Evolutionary conservation across 169 alveolate genomes (phyloP), one percentile per base, ranked within the genome.

Genomic region (Plasmodium vinckei): DNA sequence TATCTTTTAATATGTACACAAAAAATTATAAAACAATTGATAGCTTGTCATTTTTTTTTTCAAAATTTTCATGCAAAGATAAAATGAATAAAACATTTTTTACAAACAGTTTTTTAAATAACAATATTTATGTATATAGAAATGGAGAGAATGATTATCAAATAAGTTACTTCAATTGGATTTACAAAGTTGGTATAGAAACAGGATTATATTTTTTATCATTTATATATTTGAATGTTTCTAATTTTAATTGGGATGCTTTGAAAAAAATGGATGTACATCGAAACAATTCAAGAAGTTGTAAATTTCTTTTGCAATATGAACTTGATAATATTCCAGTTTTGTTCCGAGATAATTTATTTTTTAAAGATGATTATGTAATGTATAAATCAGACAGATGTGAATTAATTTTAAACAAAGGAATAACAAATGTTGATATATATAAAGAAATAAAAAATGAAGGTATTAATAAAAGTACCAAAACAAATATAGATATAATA

Each of bases 51-150:
- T 51, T 49, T 56, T 54, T 75, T 75, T 47, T 75, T 21, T 27
- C 56, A n/a, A 75, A 75, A 54, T 75, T 75, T 68, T 21, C 23
- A 21, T 75, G 88, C 47, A 15, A 63, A 19, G 77, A 75, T 49
- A 51, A 23, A 17, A 61, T 19, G 5, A 54, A 49, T 39, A 68
- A 63, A 1, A 60, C 46, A 0, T 53, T 56, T 56, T 42, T 75
- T 44, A 75, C 56, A 44, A 75, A 57, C 49, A 25, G 33, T 21
- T 63, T 61, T 19, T 10, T 47, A n/a, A 63, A 17, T 75, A 75
- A 47, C 25, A 13, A 12, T 9, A 61, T 75, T 21, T 75, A 75
- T 75, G 44, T n/a, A 5, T 54, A 75, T 75, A 33, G 4, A 33
- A 3, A 33, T 33, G 63, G 56, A 12, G 33, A 67, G 27, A 12